A percentile compares a stretch with the other conserved stretches of the same genome.
phyloP scores from a whole-genome alignment of 106 monocot genomes.

The Alisma plantagoaquatica region DNA sequence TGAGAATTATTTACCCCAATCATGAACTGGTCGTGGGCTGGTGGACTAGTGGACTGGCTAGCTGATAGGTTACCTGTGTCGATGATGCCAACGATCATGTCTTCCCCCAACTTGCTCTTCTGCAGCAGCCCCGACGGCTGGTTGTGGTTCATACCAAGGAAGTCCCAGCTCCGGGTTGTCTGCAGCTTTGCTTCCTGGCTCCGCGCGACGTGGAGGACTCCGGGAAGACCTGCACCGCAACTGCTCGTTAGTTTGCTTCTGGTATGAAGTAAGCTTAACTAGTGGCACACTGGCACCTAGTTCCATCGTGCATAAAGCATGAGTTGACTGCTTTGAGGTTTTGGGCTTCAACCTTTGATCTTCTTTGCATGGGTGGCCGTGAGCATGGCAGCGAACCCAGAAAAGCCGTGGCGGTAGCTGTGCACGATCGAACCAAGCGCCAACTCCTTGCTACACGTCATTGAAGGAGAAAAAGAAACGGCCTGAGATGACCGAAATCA shows the following conservation, averaged over 20 bases:
- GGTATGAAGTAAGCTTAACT: no score
- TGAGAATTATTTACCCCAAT: no score
- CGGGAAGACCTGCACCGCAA: conserved; percentile 48
- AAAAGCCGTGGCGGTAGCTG: conserved; percentile 16
- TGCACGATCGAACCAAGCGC: conserved; percentile 8
- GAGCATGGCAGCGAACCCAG: conserved; percentile 14
- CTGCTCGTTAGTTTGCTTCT: no score
- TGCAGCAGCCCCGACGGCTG: conserved; percentile 27
- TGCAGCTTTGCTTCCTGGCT: conserved; percentile 45
- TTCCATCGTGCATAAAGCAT: no score
- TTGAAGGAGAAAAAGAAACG: background rate
- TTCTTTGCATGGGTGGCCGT: conserved; percentile 7
- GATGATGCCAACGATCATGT: conserved; percentile 47
- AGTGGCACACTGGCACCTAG: no score
- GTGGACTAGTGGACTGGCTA: no score
- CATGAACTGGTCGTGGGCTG: no score
- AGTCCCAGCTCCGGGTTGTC: conserved; percentile 80
- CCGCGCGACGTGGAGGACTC: conserved; percentile 38
- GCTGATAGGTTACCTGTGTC: conserved; percentile 2
- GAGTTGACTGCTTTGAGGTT: no score
- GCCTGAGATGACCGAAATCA: background rate
- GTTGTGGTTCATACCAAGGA: conserved; percentile 25
- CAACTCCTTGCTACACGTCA: conserved; percentile 7
- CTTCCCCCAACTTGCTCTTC: conserved; percentile 33
- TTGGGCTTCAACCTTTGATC: no score